phyloP scores from a whole-genome alignment of 805 yeast genomes.

The Metschnikowia matae region DNA sequence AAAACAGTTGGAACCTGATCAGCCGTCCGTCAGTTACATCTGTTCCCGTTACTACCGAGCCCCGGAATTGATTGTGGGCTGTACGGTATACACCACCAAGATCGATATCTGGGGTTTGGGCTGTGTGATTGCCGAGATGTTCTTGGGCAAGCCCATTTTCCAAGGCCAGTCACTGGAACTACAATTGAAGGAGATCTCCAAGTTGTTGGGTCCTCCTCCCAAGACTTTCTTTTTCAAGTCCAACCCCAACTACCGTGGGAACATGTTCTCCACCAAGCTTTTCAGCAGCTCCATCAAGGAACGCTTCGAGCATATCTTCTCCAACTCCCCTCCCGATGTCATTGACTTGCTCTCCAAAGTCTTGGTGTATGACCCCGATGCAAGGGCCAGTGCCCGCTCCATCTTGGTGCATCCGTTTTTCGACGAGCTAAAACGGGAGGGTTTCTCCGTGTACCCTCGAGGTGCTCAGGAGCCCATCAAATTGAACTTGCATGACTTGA shows the following conservation, averaged over 20 bases:
- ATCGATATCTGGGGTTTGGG: constrained; percentile 98
- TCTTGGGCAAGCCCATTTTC: constrained; percentile 88
- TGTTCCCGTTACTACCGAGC: constrained; percentile 96
- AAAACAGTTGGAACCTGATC: constrained; percentile 68
- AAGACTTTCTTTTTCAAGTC: constrained; percentile 65
- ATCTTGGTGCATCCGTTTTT: constrained; percentile 88
- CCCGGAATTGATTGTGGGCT: constrained; percentile 92
- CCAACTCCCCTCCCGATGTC: constrained; percentile 77
- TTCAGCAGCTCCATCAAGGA: constrained; percentile 52
- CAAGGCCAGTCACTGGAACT: constrained; percentile 88
- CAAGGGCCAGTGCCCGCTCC: constrained; percentile 73
- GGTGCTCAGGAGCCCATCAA: constrained; percentile 39
- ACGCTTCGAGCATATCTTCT: constrained; percentile 46
- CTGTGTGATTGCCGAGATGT: constrained; percentile 93
- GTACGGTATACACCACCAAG: constrained; percentile 79
- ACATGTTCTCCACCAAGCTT: constrained; percentile 62
- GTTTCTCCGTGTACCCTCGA: constrained; percentile 53
- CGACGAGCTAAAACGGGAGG: constrained; percentile 67
- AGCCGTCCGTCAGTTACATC: constrained; percentile 90
- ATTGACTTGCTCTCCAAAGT: constrained; percentile 77
- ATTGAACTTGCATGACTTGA: constrained; percentile 62
- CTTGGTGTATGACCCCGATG: constrained; percentile 85
- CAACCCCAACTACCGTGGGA: constrained; percentile 73
- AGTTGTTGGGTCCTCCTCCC: constrained; percentile 83
- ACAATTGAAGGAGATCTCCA: constrained; percentile 87